Percentiles rank a stretch among this genome's conserved stretches.
phyloP scores from a whole-genome alignment of 2,329 filamentous ascomycete species.

The Zasmidium cellare region DNA sequence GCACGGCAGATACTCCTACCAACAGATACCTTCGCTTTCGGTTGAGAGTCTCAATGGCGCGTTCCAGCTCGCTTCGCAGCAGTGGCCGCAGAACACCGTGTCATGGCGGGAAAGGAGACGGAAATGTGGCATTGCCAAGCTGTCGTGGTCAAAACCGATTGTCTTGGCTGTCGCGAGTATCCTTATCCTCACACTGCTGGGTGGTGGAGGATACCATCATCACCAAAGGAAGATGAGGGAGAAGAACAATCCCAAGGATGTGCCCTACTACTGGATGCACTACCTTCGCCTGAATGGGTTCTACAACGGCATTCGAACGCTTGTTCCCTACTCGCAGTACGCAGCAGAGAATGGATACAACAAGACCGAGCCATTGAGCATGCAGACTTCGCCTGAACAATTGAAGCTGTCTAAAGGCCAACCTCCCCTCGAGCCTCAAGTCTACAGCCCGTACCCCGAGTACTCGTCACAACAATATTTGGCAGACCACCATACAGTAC shows the following conservation, averaged over 20 bases:
- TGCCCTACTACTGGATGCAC: conserved; percentile 47
- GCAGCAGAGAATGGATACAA: conserved; percentile 48
- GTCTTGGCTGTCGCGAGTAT: conserved; percentile 40
- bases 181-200: conserved; percentile 43
- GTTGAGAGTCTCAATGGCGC: conserved; percentile 41
- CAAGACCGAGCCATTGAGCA: conserved; percentile 36
- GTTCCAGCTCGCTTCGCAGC: conserved; percentile 14
- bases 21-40: conserved; percentile 37
- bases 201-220: conserved; percentile 42
- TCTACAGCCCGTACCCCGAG: conserved; percentile 49
- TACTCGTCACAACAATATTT: conserved; percentile 45
- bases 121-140: conserved; percentile 28
- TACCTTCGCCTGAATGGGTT: conserved; percentile 47
- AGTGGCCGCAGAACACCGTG: conserved; percentile 36
- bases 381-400: conserved; percentile 25
- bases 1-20: conserved; percentile 45
- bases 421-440: conserved; percentile 38
- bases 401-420: conserved; percentile 6
- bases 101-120: conserved; percentile 29
- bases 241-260: conserved; percentile 32
- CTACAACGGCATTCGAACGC: conserved; percentile 50
- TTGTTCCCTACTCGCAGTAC: conserved; percentile 45
- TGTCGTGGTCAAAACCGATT: conserved; percentile 45
- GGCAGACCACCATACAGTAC: conserved; percentile 53
- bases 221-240: conserved; percentile 10